Base-by-base conservation (phyloP, 805 yeast species). In the Lachancea thermotolerans region DNA sequence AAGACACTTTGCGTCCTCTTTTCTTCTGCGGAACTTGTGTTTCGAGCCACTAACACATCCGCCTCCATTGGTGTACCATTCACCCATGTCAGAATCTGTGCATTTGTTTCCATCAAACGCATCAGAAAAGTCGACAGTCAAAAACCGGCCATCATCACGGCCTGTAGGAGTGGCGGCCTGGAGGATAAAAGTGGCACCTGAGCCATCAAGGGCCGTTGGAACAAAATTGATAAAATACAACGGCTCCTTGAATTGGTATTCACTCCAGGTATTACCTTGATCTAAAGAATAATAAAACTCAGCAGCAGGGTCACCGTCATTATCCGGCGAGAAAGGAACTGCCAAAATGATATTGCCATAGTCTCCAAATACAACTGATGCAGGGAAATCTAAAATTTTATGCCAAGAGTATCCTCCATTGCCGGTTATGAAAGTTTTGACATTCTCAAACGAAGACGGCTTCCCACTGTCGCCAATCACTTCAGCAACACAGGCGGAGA, bases 391-490 rank as follows among this genome's bases (percentile, higher is more conserved):
- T 11, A 78, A 54, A 1, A 79, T 75, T 45, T 68, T 59, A 25
- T 65, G 62, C 95, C 95, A 87, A 0, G 82, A 67, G n/a, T 70
- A 56, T 25, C 96, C 95, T 21, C 86, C 89, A 66, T 87, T 88
- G 46, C 82, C 67, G 0, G 95, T 83, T 7, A 85, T 58, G 58
- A 70, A 88, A 1, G 93, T 78, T 41, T 66, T 66, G 7, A 42
- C 42, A 11, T 50, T 47, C 27, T 30, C 14, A 21, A 21, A 30
- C 8, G 33, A 30, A 9, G 37, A 37, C 11, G 30, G 10, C 6
- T 40, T 46, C 41, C 39, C 34, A 16, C 42, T 37, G 2, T 30
- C 5, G 2, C 28, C 14, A 9, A 34, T 6, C 5, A 53, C 54
- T 43, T 52, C 58, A 9, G 52, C 43, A 0, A 56, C 58, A 7